Evolutionary conservation across 306 rosid species (phyloP).

Genomic region (Vigna unguiculata): DNA sequence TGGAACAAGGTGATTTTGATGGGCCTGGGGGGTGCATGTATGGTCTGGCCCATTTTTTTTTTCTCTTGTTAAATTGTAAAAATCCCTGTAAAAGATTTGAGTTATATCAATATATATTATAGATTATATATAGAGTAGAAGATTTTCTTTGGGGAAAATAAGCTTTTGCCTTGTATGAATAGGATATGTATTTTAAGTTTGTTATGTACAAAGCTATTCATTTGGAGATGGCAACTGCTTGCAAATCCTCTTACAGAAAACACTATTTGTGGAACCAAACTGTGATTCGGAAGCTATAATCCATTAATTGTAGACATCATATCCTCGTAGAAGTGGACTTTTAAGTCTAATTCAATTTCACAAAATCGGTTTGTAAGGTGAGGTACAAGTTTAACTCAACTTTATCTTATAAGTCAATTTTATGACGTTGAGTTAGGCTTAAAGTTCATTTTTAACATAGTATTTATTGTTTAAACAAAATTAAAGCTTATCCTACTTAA

Average conservation of each 20-base stretch:
- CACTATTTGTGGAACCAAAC: background rate
- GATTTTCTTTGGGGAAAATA: conserved; percentile 54
- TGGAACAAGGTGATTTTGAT: conserved; percentile 58
- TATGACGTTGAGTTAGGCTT: too few relatives aligned
- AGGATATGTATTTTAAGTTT: conserved; percentile 39
- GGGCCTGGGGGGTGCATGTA: conserved; percentile 42
- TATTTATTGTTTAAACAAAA: too few relatives aligned
- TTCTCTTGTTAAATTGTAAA: conserved; percentile 59
- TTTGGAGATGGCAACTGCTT: conserved; percentile 29
- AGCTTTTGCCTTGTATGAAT: conserved; percentile 39
- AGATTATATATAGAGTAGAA: conserved; percentile 65
- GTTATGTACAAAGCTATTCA: conserved; percentile 48
- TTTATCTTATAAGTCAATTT: too few relatives aligned
- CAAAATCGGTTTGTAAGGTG: too few relatives aligned
- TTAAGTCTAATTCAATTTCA: too few relatives aligned
- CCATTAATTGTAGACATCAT: too few relatives aligned
- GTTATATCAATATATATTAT: conserved; percentile 47
- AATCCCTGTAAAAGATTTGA: conserved; percentile 73
- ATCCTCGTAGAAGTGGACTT: too few relatives aligned
- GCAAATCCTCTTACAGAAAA: background rate
- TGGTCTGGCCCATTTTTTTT: conserved; percentile 43
- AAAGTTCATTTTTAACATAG: too few relatives aligned
- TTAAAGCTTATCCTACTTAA: too few relatives aligned
- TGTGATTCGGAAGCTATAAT: background rate
- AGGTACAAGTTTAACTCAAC: too few relatives aligned